Evolutionary conservation across 768 basidiomycete genomes (phyloP), one percentile per base, ranked within the genome.

Genomic region (Gloeophyllum trabeum): DNA sequence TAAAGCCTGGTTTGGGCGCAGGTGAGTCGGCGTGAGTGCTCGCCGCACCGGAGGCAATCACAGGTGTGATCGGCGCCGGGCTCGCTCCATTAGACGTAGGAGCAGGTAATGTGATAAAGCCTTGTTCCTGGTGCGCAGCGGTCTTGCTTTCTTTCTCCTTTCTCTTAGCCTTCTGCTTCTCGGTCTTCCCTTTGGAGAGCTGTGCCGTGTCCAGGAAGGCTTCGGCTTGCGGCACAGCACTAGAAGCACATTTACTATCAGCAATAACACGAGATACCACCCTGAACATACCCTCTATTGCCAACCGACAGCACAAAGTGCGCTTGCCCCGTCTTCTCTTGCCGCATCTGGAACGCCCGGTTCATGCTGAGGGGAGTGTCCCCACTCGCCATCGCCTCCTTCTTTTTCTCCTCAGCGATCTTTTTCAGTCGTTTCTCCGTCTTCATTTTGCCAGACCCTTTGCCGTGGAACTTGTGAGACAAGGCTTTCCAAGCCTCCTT

Each of bases 401-500:
- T 75, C 69, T 96, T 97, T 60, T 84, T 78, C 67, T 99, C 96
- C 53, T 98, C 93, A n/a, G 81, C 87, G 49, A 98, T 97, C 68
- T 86, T 92, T 75, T 93, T 92, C 49, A 97, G 55, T 46, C 90
- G 73, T 61, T 97, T 97, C 70, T 97, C 94, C 19, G 84, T 92
- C 73, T 98, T 98, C 77, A 86, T 88, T 66, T 83, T 87, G 7
- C 96, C 96, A 1, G 87, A 88, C 2, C 90, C 90, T 61, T 98
- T 97, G 25, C 96, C 96, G 51, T 99, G 96, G 77, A 99, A 98
- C 57, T 89, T 87, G 60, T 99, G 96, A 35, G 88, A 92, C 34
- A 99, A 66, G 14, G 91, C 89, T 65, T 97, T 97, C 93, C 94
- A 98, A 4, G 94, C 93, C 65, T 99, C 96, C 69, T 97, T 97